Evolutionary conservation across 2,329 filamentous ascomycete species (phyloP), one percentile per base, ranked within the genome.

Genomic region (Zarea fungicola): DNA sequence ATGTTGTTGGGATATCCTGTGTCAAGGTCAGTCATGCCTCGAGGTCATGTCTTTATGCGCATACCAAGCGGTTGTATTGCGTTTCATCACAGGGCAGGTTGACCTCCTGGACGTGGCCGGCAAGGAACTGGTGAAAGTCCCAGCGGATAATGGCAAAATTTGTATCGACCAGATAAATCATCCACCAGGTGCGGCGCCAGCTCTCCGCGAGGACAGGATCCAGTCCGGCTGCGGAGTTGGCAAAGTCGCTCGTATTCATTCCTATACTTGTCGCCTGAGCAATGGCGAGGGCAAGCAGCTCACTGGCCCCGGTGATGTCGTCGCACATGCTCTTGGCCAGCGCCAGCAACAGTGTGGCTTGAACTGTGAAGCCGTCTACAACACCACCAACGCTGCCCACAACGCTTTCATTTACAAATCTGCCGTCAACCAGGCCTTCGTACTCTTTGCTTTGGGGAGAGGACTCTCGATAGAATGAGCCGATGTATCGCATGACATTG

Each of bases 171-270:
- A 79, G 72, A 56, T 77, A 84, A 46, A 87, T 63, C 56, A 79
- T 77, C 84, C 83, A 87, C 83, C 83, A 87, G 2, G 83, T 87
- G 42, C 84, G 71, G 37, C 83, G 73, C 68, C 81, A 74, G 54
- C 74, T 78, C 59, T 87, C 83, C 47, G 77, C 75, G 29, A 65
- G 23, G 2, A 63, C 53, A 4, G 72, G 63, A 52, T 81, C 73
- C 4, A 70, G 70, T n/a, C 68, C 63, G 13, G 74, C 72, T 53
- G 77, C 64, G 5, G 63, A 57, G 3, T 67, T 55, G 3, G 81
- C 75, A 58, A 77, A 86, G 0, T 73, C 70, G 26, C 69, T 65
- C 7, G 69, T 70, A 52, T 84, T 73, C 70, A 87, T 74, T 3
- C 80, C 31, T 34, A 34, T 34, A n/a, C 31, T 76, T 2, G 87